Evolutionary conservation across 371 early-diverging fungal species (phyloP).

Genomic region (Nematocida sp.): DNA sequence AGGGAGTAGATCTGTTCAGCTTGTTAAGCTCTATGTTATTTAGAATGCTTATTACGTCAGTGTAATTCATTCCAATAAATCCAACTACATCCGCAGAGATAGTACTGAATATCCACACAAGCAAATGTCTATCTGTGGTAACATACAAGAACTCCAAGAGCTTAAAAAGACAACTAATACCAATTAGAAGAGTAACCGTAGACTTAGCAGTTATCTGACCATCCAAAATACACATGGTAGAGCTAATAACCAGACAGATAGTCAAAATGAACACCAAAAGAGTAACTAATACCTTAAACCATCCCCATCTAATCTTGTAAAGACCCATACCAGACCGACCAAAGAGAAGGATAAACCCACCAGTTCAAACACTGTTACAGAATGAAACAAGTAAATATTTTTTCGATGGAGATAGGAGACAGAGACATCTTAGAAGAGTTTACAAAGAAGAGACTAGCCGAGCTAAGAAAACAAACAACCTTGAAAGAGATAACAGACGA

Average conservation of each 20-base stretch:
- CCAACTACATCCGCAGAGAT: background rate
- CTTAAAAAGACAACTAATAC: background rate
- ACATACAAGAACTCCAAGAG: slow-evolving; percentile 35
- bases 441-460: slow-evolving; percentile 35
- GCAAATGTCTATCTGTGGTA: background rate
- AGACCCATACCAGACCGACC: background rate
- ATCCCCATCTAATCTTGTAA: slow-evolving; percentile 13
- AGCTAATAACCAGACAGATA: slow-evolving; percentile 10
- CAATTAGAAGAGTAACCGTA: background rate
- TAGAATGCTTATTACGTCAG: slow-evolving; percentile 1
- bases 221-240: background rate
- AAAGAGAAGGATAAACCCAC: background rate
- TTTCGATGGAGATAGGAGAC: slow-evolving; percentile 22
- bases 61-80: background rate
- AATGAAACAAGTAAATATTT: slow-evolving; percentile 10
- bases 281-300: slow-evolving; percentile 9
- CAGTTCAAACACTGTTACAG: slow-evolving; percentile 12
- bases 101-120: slow-evolving; percentile 19
- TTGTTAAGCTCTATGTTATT: background rate
- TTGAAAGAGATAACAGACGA: slow-evolving; percentile 54
- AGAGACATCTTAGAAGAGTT: slow-evolving; percentile 56
- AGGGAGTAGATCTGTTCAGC: background rate
- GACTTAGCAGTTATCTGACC: background rate
- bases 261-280: slow-evolving; percentile 19
- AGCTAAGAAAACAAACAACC: slow-evolving; percentile 13